phyloP scores from a whole-genome alignment of 1,139 yeast species.

The Saccharomycopsis hybrid region DNA sequence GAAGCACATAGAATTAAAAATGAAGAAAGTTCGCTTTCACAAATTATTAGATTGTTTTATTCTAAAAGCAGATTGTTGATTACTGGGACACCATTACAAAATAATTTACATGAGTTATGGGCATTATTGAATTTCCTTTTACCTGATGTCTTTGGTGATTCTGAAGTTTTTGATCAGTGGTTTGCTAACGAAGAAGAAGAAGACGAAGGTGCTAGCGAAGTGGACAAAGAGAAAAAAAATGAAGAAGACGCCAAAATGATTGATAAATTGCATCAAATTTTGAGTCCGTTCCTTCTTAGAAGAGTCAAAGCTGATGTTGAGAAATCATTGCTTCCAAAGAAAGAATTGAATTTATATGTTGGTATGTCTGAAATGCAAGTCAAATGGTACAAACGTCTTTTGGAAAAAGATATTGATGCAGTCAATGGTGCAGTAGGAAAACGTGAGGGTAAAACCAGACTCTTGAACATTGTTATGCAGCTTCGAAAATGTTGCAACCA shows the following conservation, averaged over 20 bases:
- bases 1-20: constrained; percentile 97
- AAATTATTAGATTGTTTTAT: constrained; percentile 79
- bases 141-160: constrained; percentile 92
- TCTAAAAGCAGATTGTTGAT: constrained; percentile 79
- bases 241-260: constrained; percentile 67
- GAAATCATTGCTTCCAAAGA: constrained; percentile 81
- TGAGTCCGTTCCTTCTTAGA: constrained; percentile 82
- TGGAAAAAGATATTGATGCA: constrained; percentile 93
- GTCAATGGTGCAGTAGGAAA: constrained; percentile 89
- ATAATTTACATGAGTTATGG: constrained; percentile 94
- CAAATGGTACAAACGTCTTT: constrained; percentile 79
- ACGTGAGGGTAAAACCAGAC: constrained; percentile 83
- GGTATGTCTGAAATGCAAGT: constrained; percentile 96
- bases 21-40: constrained; percentile 85
- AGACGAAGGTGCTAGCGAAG: constrained; percentile 15
- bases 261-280: constrained; percentile 75
- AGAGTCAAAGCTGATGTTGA: constrained; percentile 93
- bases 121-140: constrained; percentile 81
- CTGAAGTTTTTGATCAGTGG: constrained; percentile 89
- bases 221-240: constrained; percentile 27
- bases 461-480: constrained; percentile 93
- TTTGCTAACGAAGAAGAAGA: constrained; percentile 41
- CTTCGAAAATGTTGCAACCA: constrained; percentile 94
- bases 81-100: constrained; percentile 95
- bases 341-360: constrained; percentile 81